Conservation (phyloP, 257 asterid species). For the Rhazya stricta region DNA sequence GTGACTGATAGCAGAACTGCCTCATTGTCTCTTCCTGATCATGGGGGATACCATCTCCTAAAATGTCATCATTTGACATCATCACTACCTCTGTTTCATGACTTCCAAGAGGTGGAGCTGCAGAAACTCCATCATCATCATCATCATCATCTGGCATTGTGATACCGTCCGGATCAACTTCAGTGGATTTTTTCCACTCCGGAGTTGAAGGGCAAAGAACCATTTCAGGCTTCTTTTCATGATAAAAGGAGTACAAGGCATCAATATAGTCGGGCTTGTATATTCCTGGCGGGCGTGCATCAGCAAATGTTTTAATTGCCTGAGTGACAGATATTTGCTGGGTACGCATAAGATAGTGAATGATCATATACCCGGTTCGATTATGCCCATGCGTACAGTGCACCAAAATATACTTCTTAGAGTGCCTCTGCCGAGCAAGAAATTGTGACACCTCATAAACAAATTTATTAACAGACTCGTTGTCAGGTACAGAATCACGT, state of each 20-base stretch:
- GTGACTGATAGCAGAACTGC: slow-evolving; percentile 68
- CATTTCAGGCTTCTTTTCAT: slow-evolving; percentile 79
- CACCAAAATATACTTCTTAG: slow-evolving; percentile 72
- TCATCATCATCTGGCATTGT: slow-evolving; percentile 96
- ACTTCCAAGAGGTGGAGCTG: slow-evolving; percentile 52
- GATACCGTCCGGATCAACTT: slow-evolving; percentile 90
- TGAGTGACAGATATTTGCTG: slow-evolving; percentile 66
- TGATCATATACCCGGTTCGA: slow-evolving; percentile 94
- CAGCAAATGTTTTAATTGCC: slow-evolving; percentile 82
- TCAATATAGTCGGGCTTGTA: slow-evolving; percentile 90
- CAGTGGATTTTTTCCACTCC: slow-evolving; percentile 91
- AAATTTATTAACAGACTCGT: slow-evolving; percentile 76
- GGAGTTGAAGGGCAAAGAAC: slow-evolving; percentile 85
- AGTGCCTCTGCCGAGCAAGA: slow-evolving; percentile 65
- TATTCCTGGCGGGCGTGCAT: slow-evolving; percentile 96
- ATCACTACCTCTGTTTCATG: slow-evolving; percentile 44
- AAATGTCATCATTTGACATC: slow-evolving; percentile 81
- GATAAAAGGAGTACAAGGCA: slow-evolving; percentile 78
- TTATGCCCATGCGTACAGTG: slow-evolving; percentile 99
- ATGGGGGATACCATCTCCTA: slow-evolving; percentile 78
- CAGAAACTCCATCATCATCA: slow-evolving; percentile 68
- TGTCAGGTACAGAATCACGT: slow-evolving; percentile 96
- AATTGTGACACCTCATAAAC: slow-evolving; percentile 87
- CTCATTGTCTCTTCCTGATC: slow-evolving; percentile 71
- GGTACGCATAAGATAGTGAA: slow-evolving; percentile 93